Base-by-base conservation (phyloP, 768 basidiomycete species). In the Tricholoma furcatifolium region DNA sequence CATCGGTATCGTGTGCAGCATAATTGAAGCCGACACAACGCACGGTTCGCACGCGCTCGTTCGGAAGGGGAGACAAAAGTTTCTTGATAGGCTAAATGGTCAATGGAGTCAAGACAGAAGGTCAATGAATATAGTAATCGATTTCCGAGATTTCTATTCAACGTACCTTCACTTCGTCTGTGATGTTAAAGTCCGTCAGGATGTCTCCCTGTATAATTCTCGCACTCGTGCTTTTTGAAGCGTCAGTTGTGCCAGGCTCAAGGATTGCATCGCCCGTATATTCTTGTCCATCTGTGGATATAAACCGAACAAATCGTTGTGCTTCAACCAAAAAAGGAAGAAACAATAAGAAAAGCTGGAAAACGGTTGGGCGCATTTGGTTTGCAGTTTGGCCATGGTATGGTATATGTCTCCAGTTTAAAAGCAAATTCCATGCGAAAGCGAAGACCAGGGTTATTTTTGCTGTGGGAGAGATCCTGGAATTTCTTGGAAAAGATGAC, bases 1-100 rank as follows among this genome's bases (percentile, higher is more conserved):
- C 64, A 57, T 66, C 63, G 18, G 40, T 40, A 2, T 65, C 61
- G 42, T 68, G 67, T 23, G 58, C 45, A 21, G 54, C 63, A 36
- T 67, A 69, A 24, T 69, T 69, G 47, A 68, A 66, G 15, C 66
- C 68, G 10, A 69, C 65, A 36, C 64, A 65, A 8, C 66, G 60
- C 18, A 67, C 66, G 9, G 65, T 67, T 20, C 62, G 52, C 3
- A 65, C 65, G 30, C 58, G 50, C 43, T 65, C 61, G 32, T 59
- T 65, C 6, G 65, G 63, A 51, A 67, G 58, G 34, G 66, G 66
- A 35, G 66, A 62, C 14, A 67, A 50, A 8, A 67, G 57, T 44
- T 58, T 62, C 43, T 56, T 50, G 47, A 67, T 67, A 10, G 60
- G 50, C 66, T 67, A 27, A 23, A 30, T 18, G n/a, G n/a, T n/a